Conservation (phyloP, 1,284 basidiomycete genomes). For the Ustilago cynodontis region DNA sequence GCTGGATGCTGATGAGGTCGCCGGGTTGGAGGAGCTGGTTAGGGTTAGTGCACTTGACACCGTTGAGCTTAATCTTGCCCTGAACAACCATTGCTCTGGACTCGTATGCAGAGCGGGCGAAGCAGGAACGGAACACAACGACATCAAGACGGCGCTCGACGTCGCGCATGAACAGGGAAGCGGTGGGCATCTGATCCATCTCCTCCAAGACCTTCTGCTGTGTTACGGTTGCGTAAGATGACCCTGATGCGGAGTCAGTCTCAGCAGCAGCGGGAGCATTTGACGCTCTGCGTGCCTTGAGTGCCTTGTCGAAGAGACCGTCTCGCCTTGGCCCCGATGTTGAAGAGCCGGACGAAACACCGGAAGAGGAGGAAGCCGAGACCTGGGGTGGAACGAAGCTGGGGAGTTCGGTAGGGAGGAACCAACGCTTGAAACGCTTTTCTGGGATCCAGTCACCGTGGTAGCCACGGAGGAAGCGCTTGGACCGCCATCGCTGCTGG, state of each 20-base stretch:
- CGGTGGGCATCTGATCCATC: conserved; percentile 60
- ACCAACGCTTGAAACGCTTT: conserved; percentile 94
- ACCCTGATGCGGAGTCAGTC: conserved; percentile 10
- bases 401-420: conserved; percentile 86
- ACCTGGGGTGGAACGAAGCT: conserved; percentile 75
- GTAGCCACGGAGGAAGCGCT: conserved; percentile 90
- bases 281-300: conserved; percentile 41
- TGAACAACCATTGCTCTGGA: conserved; percentile 87
- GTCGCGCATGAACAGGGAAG: conserved; percentile 65
- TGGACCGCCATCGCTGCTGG: conserved; percentile 91
- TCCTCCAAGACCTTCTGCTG: conserved; percentile 40
- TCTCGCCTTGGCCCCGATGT: conserved; percentile 33
- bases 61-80: conserved; percentile 89
- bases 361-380: conserved; percentile 44
- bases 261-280: conserved; percentile 3
- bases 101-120: conserved; percentile 89
- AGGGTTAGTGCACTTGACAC: conserved; percentile 82
- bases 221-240: conserved; percentile 28
- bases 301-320: conserved; percentile 38
- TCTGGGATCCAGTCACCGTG: conserved; percentile 96
- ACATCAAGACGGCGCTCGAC: conserved; percentile 95
- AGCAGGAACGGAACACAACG: conserved; percentile 89
- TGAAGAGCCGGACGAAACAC: conserved; percentile 22
- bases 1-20: conserved; percentile 91
- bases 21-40: conserved; percentile 93